Base-by-base conservation (phyloP, 331 rosid genomes). In the Rhamnella rubrinervis region DNA sequence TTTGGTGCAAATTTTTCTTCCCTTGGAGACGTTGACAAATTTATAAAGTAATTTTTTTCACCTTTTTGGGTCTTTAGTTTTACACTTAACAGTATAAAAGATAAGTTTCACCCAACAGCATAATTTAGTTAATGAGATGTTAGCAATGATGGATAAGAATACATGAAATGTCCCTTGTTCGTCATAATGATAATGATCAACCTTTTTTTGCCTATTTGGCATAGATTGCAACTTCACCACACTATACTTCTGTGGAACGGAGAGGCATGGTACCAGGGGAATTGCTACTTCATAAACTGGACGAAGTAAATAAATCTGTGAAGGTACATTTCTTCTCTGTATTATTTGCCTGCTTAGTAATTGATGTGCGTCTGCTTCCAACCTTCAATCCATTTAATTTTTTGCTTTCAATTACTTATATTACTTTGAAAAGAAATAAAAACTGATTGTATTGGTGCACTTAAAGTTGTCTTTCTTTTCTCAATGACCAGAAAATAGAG, bases 271-370 rank as follows among this genome's bases (percentile, higher is more conserved):
- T 79, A 28, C 76, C 84, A 6, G 85, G 91, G 68, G 95, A 83
- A 21, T 64, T 87, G 37, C 76, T 93, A 41, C 83, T 93, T 72
- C 75, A 85, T 71, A 93, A 86, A 71, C 83, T 93, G 17, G 95
- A 90, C 78, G 98, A 93, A 85, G 87, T 93, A 80, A 90, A 83
- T 63, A 84, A 66, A 88, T 81, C 97, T 59, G 92, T 87, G 17
- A 93, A 88, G 97, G 98, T 93, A 67, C 40, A 31, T 56, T 16
- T 7, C 71, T 6, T 44, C 19, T 20, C 6, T 6, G 4, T 9
- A 14, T 39, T 63, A 14, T 39, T 63, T 52, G 0, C 23, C 21
- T 19, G 63, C 50, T 65, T 55, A 17, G 26, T n/a, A 19, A 61
- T 14, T 51, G 66, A 59, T 12, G 16, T 62, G 21, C 26, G 7